These are phyloP conservation scores for Paecilomyces sp. DNA, from an alignment of 2,329 filamentous ascomycete species.

Conservation along the genomic window DNA sequence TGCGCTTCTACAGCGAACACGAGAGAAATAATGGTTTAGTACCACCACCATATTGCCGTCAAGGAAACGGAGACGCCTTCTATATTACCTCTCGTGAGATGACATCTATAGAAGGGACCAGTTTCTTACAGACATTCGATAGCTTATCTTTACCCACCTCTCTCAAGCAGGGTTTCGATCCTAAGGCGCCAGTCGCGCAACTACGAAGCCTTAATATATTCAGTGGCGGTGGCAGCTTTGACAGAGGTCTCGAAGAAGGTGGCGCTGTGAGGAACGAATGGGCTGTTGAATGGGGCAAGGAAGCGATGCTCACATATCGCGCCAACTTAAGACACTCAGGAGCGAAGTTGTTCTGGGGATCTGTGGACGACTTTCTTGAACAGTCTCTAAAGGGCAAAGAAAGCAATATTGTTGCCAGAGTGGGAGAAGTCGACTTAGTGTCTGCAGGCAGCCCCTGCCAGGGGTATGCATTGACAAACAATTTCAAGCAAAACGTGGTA, in stretches of 20 bases:
- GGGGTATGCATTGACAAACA: constrained; percentile 63
- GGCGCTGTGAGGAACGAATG: constrained; percentile 58
- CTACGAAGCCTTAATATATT: constrained; percentile 65
- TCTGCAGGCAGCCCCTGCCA: constrained; percentile 71
- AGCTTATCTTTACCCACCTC: constrained; percentile 1
- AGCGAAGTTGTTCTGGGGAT: constrained; percentile 58
- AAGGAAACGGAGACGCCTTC: constrained; percentile 61
- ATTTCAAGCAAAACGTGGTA: constrained; percentile 44
- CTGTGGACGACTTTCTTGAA: constrained; percentile 61
- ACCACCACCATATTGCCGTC: constrained; percentile 56
- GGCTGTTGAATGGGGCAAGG: constrained; percentile 59
- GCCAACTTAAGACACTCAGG: constrained; percentile 51
- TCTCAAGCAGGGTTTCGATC: constrained; percentile 53
- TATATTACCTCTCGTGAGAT: constrained; percentile 47
- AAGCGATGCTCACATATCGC: constrained; percentile 65
- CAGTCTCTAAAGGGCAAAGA: constrained; percentile 48
- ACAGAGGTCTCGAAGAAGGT: constrained; percentile 66
- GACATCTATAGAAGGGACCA: background rate
- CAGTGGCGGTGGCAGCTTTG: constrained; percentile 71
- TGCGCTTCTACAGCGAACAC: constrained; percentile 47
- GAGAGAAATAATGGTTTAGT: constrained; percentile 34
- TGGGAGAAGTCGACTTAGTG: constrained; percentile 62
- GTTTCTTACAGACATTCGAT: background rate
- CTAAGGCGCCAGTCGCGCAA: constrained; percentile 25
- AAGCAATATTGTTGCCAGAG: constrained; percentile 42